A percentile compares a stretch with the other conserved stretches of the same genome.
phyloP scores from a whole-genome alignment of 163 green algal genomes.

The Scenedesmus sp. region DNA sequence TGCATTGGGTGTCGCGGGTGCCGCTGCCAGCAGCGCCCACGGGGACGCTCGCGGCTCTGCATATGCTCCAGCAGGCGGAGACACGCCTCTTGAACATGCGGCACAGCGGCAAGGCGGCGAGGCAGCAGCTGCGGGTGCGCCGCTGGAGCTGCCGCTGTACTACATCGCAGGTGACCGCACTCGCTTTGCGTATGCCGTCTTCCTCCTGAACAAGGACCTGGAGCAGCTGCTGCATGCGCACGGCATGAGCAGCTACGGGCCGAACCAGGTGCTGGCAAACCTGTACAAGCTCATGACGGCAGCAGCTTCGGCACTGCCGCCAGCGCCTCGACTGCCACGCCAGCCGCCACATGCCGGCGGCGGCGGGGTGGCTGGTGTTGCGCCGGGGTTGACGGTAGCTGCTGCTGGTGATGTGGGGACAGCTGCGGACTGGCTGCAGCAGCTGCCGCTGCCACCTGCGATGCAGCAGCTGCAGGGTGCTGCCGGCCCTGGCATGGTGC shows the following conservation, averaged over 20 bases:
- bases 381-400: no score
- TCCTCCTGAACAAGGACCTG: slow-evolving; percentile 84
- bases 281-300: slow-evolving; percentile 75
- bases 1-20: not conserved
- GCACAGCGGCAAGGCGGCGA: slow-evolving; percentile 1
- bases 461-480: slow-evolving; percentile 1
- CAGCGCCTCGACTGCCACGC: slow-evolving; percentile 39
- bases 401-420: not conserved
- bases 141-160: slow-evolving; percentile 77
- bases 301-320: slow-evolving; percentile 52
- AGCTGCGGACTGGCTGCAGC: not conserved
- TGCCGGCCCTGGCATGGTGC: no score
- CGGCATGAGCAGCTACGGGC: slow-evolving; percentile 68
- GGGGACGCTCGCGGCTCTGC: not conserved
- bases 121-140: not conserved
- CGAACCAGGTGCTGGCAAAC: slow-evolving; percentile 75
- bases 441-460: not conserved
- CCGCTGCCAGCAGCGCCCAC: not conserved
- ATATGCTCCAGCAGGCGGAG: not conserved
- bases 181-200: slow-evolving; percentile 85
- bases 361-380: not conserved
- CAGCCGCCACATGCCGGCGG: not conserved
- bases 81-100: not conserved
- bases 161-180: slow-evolving; percentile 75
- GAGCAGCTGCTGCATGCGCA: slow-evolving; percentile 82